phyloP scores from a whole-genome alignment of 345 rosid genomes.

The Eucalyptus regnans region DNA sequence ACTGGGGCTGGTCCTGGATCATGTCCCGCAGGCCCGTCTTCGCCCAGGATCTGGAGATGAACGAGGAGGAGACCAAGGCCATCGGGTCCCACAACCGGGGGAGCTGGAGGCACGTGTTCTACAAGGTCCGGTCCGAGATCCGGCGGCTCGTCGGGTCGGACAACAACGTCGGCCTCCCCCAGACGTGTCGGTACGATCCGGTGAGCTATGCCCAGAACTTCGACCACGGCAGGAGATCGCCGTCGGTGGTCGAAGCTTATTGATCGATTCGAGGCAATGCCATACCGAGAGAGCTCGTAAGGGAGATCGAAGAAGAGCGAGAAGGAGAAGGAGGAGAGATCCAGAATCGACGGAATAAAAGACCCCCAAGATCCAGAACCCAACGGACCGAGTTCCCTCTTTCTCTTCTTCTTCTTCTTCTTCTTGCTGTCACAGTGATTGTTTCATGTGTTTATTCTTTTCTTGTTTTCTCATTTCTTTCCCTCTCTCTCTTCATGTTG shows the following conservation, averaged over 20 bases:
- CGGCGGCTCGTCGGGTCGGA: conserved; percentile 36
- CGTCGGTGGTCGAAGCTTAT: not conserved
- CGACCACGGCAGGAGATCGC: not conserved
- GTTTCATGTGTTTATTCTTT: not conserved
- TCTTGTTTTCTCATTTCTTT: not conserved
- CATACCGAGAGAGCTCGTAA: not conserved
- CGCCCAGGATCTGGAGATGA: conserved; percentile 76
- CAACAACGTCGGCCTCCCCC: conserved; percentile 45
- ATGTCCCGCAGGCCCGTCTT: conserved; percentile 58
- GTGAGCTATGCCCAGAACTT: conserved; percentile 34
- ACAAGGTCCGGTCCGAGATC: conserved; percentile 53
- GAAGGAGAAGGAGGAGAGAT: not conserved
- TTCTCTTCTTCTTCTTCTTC: not conserved
- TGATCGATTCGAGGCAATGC: not conserved
- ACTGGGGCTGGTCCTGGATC: conserved; percentile 84
- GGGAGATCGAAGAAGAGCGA: not conserved
- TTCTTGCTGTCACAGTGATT: not conserved
- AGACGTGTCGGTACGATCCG: conserved; percentile 42
- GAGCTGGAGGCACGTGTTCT: conserved; percentile 75
- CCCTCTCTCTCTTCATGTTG: not conserved
- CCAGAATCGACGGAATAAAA: not conserved
- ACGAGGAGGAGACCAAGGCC: conserved; percentile 52
- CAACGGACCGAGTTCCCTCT: not conserved
- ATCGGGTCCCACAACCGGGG: conserved; percentile 61
- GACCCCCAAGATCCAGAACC: not conserved